Evolutionary conservation across 179 eudicot genomes (phyloP), one percentile per base, ranked within the genome.

Genomic region (Silene coronaria): DNA sequence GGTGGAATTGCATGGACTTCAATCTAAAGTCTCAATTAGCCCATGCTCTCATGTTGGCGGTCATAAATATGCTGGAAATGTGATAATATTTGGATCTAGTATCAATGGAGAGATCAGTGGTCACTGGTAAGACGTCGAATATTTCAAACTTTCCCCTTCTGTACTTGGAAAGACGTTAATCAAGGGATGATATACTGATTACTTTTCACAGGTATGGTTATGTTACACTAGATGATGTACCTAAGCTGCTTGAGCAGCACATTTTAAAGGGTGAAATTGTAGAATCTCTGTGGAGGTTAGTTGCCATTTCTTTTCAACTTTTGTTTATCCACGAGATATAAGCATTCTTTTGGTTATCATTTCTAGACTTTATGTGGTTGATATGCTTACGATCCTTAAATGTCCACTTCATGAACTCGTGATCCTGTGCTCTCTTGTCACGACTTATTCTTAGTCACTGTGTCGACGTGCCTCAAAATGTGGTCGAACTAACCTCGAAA

Each of bases 11-110:
- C 87, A 73, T 81, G 90, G 96, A 73, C 87, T 89, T 82, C 93
- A 86, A 76, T 83, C 85, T 62, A 90, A 92, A 85, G 95, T 95
- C 53, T 88, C 93, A 55, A 86, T 95, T 74, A 90, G 99, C 62
- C 88, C 99, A 19, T 95, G 99, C 85, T 95, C 99, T 65, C 97
- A 95, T 81, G 90, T 95, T 77, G 98, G 98, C 59, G 98, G 98
- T 24, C 98, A 94, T 77, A 92, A 92, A 78, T 94, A 92, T 85
- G 98, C 98, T 53, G 98, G 98, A 45, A 94, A 94, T 82, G 85
- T 92, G 76, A 94, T 94, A 45, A 90, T 89, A 62, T 94, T 88
- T 77, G 91, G 95, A 84, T 84, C 88, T 27, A 82, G 83, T 81
- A 24, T 83, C 45, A 82, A 82, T 34, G 87, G 88, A 62, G 80